These are phyloP conservation scores for Chaetoceros muelleri DNA, from an alignment of 108 stramenopile genomes.

Conservation along the genomic window DNA sequence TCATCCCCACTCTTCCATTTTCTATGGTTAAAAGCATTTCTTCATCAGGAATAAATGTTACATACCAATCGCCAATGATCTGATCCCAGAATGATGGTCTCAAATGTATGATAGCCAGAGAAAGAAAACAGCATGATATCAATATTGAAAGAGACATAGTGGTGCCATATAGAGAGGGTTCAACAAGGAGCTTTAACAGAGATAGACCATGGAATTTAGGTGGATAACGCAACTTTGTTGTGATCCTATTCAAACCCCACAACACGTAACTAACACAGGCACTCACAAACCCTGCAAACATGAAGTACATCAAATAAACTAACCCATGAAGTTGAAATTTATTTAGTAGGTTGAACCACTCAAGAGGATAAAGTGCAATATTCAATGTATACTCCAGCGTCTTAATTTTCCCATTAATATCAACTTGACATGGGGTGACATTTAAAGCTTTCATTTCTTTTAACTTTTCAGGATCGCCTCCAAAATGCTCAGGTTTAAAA, in stretches of 20 bases:
- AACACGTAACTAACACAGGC: conserved; percentile 42
- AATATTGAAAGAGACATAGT: conserved; percentile 28
- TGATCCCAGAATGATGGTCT: conserved; percentile 14
- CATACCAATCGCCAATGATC: conserved; percentile 48
- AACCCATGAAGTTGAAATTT: conserved; percentile 53
- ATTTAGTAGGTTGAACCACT: conserved; percentile 73
- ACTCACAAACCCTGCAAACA: conserved; percentile 38
- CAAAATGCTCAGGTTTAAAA: conserved; percentile 26
- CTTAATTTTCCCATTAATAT: conserved; percentile 51
- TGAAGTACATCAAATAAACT: conserved; percentile 67
- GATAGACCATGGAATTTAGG: conserved; percentile 52
- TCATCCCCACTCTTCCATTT: conserved; percentile 54
- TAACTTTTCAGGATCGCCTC: conserved; percentile 34
- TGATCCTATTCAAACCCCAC: conserved; percentile 55
- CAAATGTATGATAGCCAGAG: conserved; percentile 39
- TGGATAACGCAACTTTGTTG: conserved; percentile 72
- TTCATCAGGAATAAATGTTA: conserved; percentile 26
- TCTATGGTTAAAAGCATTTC: conserved; percentile 34
- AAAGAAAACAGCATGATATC: conserved; percentile 35
- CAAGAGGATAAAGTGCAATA: conserved; percentile 44
- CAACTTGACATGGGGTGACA: conserved; percentile 43
- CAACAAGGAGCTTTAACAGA: conserved; percentile 42
- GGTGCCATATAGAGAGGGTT: conserved; percentile 51
- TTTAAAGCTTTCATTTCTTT: conserved; percentile 26
- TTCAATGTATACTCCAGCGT: conserved; percentile 48